phyloP scores from a whole-genome alignment of 345 rosid species.

The Rhizophora apiculata region DNA sequence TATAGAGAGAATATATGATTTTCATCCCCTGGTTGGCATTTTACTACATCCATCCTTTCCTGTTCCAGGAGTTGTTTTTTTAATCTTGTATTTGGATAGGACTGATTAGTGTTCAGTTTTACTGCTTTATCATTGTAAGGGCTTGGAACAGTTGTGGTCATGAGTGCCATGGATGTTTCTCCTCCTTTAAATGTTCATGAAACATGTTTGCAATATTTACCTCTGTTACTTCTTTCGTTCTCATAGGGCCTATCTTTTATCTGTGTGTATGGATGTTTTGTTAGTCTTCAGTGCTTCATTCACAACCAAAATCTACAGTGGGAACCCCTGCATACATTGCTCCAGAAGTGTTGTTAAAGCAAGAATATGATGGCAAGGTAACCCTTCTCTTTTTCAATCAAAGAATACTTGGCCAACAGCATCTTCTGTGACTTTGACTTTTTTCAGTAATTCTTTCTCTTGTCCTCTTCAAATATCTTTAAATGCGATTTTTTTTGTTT shows the following conservation, averaged over 20 bases:
- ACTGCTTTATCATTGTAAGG: background rate
- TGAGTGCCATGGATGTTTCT: background rate
- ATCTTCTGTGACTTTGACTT: background rate
- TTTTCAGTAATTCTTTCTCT: background rate
- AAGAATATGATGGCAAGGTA: constrained; percentile 37
- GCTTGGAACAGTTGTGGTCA: background rate
- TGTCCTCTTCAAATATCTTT: background rate
- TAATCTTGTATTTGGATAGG: background rate
- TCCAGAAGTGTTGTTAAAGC: constrained; percentile 31
- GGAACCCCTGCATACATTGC: constrained; percentile 40
- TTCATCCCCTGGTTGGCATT: too few relatives aligned
- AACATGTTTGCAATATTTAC: background rate
- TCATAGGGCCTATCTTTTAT: background rate
- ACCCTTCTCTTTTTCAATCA: background rate
- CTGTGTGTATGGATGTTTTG: background rate
- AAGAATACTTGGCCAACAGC: background rate
- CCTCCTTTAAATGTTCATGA: background rate
- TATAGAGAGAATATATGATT: too few relatives aligned
- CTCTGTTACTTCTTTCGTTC: background rate
- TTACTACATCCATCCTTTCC: background rate
- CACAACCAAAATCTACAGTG: constrained; percentile 36
- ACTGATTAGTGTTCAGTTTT: background rate
- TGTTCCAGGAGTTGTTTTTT: background rate
- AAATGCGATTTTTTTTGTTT: background rate
- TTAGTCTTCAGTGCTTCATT: constrained; percentile 35